phyloP scores from a whole-genome alignment of 176 grass and related monocot species.

The Raddia distichophylla region DNA sequence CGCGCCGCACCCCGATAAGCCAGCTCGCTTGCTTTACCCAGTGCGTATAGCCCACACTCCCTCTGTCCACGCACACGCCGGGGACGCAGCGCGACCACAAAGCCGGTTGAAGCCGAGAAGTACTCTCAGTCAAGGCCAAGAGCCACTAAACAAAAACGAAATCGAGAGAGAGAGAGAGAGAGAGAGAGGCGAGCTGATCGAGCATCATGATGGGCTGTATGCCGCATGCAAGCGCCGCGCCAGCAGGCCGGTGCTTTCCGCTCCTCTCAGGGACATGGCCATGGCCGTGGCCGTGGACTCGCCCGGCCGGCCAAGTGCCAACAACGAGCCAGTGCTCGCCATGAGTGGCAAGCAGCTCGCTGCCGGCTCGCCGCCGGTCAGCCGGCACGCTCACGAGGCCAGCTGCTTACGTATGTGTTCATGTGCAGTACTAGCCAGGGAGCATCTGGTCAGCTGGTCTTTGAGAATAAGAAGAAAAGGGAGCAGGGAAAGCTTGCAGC shows the following conservation, averaged over 20 bases:
- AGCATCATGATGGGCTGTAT: constrained; percentile 19
- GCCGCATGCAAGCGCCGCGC: background rate
- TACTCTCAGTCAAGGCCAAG: too few species aligned
- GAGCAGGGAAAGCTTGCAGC: background rate
- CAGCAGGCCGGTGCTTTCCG: background rate
- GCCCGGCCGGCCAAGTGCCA: background rate
- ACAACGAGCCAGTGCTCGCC: background rate
- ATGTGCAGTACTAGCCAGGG: background rate
- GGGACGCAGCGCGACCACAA: too few species aligned
- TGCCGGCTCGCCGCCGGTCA: too few species aligned
- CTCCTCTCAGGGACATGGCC: background rate
- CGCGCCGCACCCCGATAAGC: too few species aligned
- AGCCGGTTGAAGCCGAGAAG: too few species aligned
- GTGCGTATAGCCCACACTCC: too few species aligned
- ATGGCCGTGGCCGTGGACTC: background rate
- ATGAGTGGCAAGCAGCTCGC: constrained; percentile 7
- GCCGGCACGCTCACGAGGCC: constrained; percentile 16
- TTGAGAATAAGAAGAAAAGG: background rate
- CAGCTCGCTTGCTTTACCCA: too few species aligned
- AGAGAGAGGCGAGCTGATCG: background rate
- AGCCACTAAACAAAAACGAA: background rate
- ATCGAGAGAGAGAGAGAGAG: background rate
- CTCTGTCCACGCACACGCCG: too few species aligned
- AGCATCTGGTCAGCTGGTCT: background rate
- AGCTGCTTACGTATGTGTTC: constrained; percentile 5